Percentiles rank a stretch among this genome's conserved stretches.
These are phyloP conservation scores for Eutrema yunnanense DNA, from an alignment of 345 rosid species.

Conservation along the genomic window DNA sequence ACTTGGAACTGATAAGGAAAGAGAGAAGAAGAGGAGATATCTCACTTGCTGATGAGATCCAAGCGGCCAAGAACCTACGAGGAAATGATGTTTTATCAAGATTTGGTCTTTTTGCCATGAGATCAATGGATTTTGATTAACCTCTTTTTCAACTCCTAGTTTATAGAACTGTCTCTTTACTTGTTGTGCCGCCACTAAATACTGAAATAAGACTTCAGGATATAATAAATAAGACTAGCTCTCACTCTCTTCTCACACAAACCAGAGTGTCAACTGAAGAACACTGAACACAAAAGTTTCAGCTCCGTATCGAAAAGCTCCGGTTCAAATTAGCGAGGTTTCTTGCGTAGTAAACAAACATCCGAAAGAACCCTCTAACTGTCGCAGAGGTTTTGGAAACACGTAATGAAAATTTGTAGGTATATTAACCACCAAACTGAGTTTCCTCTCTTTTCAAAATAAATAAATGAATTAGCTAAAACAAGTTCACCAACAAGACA, in stretches of 20 bases:
- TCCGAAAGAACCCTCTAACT: not conserved
- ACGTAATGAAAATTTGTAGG: conserved; percentile 18
- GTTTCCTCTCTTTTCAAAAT: not conserved
- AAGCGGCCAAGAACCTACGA: conserved; percentile 56
- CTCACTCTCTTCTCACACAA: not conserved
- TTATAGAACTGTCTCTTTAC: conserved; percentile 1
- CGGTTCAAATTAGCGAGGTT: not conserved
- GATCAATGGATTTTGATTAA: conserved; percentile 9
- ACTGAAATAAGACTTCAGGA: not conserved
- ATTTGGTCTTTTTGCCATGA: conserved; percentile 20
- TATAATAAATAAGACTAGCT: not conserved
- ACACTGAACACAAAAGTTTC: not conserved
- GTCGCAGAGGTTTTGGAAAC: not conserved
- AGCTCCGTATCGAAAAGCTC: not conserved
- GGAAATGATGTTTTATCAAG: conserved; percentile 14
- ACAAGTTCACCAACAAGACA: conserved; percentile 28
- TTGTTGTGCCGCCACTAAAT: conserved; percentile 1
- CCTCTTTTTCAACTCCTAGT: not conserved
- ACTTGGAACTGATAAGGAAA: conserved; percentile 46
- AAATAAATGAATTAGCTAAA: conserved; percentile 21
- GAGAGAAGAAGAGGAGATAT: conserved; percentile 45
- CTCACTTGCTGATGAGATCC: conserved; percentile 85
- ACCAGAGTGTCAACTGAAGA: not conserved
- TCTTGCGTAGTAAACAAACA: not conserved
- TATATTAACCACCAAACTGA: conserved; percentile 24